Percentiles rank a stretch among this genome's conserved stretches.
These are phyloP conservation scores for Coemansia sp. DNA, from an alignment of 192 early-diverging fungal genomes.

Conservation along the genomic window DNA sequence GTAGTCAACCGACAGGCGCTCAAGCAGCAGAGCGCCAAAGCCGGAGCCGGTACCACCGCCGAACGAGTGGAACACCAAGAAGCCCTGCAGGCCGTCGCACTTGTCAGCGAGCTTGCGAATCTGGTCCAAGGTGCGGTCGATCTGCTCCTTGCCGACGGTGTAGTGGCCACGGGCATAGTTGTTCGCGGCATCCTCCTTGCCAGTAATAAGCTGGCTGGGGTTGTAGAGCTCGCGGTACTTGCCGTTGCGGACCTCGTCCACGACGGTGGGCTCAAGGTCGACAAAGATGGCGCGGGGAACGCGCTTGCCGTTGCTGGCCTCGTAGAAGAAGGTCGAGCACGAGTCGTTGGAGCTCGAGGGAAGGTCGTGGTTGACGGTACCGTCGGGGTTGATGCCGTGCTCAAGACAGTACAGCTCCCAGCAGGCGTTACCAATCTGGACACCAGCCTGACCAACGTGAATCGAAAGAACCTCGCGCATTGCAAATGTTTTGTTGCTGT, in stretches of 20 bases:
- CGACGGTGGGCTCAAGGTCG: conserved; percentile 92
- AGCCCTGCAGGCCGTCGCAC: conserved; percentile 97
- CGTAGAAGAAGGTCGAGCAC: conserved; percentile 99
- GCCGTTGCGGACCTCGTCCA: conserved; percentile 98
- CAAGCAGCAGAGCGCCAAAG: conserved; percentile 94
- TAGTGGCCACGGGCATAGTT: conserved; percentile 99
- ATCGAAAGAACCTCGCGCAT: conserved; percentile 78
- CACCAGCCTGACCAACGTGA: conserved; percentile 91
- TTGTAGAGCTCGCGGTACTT: conserved; percentile 93
- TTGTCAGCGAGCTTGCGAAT: conserved; percentile 97
- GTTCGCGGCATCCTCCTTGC: conserved; percentile 99
- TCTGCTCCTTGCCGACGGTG: conserved; percentile 99
- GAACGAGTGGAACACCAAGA: conserved; percentile 99
- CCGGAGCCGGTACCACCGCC: conserved; percentile 99
- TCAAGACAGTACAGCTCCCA: conserved; percentile 98
- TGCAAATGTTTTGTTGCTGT: conserved; percentile 19
- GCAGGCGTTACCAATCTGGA: conserved; percentile 99
- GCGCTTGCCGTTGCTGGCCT: conserved; percentile 98
- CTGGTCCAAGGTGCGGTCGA: conserved; percentile 93
- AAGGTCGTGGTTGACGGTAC: conserved; percentile 45
- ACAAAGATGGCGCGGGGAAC: conserved; percentile 99
- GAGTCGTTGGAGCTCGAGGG: conserved; percentile 66
- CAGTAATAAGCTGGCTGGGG: conserved; percentile 97
- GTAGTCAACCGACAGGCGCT: conserved; percentile 99
- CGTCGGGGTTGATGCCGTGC: conserved; percentile 97